Evolutionary conservation across 768 basidiomycete species (phyloP), one percentile per base, ranked within the genome.

Genomic region (Scleroderma citrinum): DNA sequence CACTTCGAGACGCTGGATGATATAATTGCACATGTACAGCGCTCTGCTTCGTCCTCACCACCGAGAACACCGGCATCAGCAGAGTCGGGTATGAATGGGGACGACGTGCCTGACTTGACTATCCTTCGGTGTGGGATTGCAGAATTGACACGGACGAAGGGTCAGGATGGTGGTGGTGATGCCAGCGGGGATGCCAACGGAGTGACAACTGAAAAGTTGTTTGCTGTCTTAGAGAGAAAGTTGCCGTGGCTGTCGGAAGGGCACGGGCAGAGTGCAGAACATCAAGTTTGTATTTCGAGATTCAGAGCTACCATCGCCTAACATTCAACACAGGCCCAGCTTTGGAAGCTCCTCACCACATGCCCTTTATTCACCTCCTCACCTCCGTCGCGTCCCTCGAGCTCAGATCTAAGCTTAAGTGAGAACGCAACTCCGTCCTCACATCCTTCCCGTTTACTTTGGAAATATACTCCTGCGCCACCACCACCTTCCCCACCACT

Each of bases 71-170:
- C 29, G n/a, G 17, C 30, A 32, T 21, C 30, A n/a, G 7, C 54
- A 16, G 34, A 16, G 37, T 26, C 51, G 21, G 34, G 30, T 34
- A 60, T 59, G 7, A 56, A 50, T 2, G 42, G 50, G 13, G 50
- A 53, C 36, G 66, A 65, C 8, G 61, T 84, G 6, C 75, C 81
- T 2, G 68, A 72, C 8, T 53, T 80, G 5, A 80, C 82, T 1
- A 64, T 87, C 7, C 69, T 89, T 32, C 78, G 87, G 8, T 86
- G 82, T 56, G 81, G 74, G 3, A 67, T 88, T 36, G 66, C 71
- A 26, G 82, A 82, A 41, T 69, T 73, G 49, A 63, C 57, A 46
- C 71, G 56, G 56, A 68, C 63, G 19, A 71, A 71, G 42, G 17
- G n/a, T 10, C 10, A n/a, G 13, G 31, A 17, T 31, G 7, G 29